Evolutionary conservation across 352 stramenopile species (phyloP).

Genomic region (Phytopythium ostracodes): DNA sequence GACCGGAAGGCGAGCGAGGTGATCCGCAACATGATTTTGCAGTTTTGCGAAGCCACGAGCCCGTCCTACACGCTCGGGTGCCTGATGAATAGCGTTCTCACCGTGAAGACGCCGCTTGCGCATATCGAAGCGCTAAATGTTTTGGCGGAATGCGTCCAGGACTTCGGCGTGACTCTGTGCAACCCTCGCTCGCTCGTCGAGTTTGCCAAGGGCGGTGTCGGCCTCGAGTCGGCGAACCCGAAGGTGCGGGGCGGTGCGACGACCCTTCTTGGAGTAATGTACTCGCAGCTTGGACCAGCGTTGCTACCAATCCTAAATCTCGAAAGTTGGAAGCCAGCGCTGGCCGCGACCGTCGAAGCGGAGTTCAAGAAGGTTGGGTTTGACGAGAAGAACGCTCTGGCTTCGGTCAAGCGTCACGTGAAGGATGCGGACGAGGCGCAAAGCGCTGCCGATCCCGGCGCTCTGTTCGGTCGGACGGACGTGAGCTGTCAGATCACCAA

Average conservation of each 20-base stretch:
- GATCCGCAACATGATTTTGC: slow-evolving; percentile 67
- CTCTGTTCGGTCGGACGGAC: slow-evolving; percentile 72
- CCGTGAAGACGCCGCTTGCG: slow-evolving; percentile 73
- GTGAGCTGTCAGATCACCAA: slow-evolving; percentile 82
- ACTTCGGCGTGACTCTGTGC: slow-evolving; percentile 74
- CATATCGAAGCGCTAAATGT: slow-evolving; percentile 69
- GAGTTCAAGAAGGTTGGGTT: slow-evolving; percentile 85
- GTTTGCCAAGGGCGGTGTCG: slow-evolving; percentile 64
- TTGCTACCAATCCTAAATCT: slow-evolving; percentile 77
- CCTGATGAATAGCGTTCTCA: slow-evolving; percentile 70
- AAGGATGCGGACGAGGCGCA: slow-evolving; percentile 58
- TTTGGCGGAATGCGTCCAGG: slow-evolving; percentile 60
- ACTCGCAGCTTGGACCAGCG: slow-evolving; percentile 76
- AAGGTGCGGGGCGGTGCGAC: slow-evolving; percentile 73
- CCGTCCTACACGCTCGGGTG: slow-evolving; percentile 75
- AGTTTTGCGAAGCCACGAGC: slow-evolving; percentile 70
- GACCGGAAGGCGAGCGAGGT: slow-evolving; percentile 75
- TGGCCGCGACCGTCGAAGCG: slow-evolving; percentile 66
- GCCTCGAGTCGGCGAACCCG: slow-evolving; percentile 74
- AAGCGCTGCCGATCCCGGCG: slow-evolving; percentile 35
- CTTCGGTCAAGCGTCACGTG: slow-evolving; percentile 59
- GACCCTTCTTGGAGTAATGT: slow-evolving; percentile 70
- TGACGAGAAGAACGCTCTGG: slow-evolving; percentile 50
- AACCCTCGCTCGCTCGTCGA: slow-evolving; percentile 72
- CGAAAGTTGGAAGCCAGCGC: slow-evolving; percentile 80